These are phyloP conservation scores for Trichosporon coremiiforme DNA, from an alignment of 1,284 basidiomycete genomes.

Conservation along the genomic window DNA sequence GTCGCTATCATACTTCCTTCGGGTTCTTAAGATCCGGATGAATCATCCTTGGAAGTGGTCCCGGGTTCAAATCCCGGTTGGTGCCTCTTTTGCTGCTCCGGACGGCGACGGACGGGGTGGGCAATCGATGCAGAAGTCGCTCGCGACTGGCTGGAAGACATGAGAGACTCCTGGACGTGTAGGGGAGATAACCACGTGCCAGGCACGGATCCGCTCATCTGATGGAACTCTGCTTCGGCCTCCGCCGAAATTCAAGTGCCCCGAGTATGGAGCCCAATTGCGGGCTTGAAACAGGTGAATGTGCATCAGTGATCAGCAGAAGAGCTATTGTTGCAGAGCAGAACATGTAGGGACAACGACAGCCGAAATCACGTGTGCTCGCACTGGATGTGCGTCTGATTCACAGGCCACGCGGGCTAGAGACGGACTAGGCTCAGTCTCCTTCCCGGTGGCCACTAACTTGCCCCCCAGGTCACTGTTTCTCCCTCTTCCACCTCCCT, in stretches of 20 bases:
- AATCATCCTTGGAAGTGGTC: slow-evolving; percentile 17
- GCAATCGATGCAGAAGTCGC: neutral
- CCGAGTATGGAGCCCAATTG: neutral
- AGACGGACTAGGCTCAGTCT: neutral
- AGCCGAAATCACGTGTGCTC: neutral
- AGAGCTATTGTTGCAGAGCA: neutral
- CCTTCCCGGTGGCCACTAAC: neutral
- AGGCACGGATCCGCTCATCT: neutral
- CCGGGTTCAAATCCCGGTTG: slow-evolving; percentile 18
- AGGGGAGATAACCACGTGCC: neutral
- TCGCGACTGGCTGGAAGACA: neutral
- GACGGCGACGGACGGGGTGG: neutral
- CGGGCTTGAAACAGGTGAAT: no score
- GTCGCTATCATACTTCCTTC: slow-evolving; percentile 20
- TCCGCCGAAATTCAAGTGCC: neutral
- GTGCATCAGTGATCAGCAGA: neutral
- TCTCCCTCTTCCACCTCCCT: neutral
- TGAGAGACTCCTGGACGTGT: neutral
- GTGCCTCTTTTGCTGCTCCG: neutral
- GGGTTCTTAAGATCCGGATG: slow-evolving; percentile 13
- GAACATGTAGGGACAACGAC: neutral
- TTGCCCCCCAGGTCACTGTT: neutral
- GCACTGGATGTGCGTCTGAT: neutral
- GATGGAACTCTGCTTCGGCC: neutral
- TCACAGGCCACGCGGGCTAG: neutral